Conservation (phyloP, 176 grass and related monocot species). For the Cenchrus fungigraminus region DNA sequence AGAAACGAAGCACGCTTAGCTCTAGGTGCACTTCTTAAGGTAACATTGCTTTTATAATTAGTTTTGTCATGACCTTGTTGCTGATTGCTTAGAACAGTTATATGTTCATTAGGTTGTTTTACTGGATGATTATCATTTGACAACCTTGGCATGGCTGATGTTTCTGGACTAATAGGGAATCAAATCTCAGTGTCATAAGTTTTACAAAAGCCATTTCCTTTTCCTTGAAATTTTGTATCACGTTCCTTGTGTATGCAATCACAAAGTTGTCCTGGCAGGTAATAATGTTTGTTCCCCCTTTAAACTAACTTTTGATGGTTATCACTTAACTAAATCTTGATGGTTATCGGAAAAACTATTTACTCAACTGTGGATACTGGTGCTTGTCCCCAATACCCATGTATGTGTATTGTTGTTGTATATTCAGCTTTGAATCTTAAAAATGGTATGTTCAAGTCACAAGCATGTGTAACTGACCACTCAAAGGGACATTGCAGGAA, state of each 20-base stretch:
- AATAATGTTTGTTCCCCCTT: neutral
- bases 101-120: constrained; percentile 20
- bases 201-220: neutral
- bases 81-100: constrained; percentile 14
- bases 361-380: neutral
- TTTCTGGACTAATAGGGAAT: constrained; percentile 2
- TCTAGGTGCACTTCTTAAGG: constrained; percentile 82
- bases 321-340: neutral
- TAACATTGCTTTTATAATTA: constrained; percentile 36
- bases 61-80: constrained; percentile 8
- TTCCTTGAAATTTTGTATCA: constrained; percentile 7
- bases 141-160: neutral
- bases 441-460: neutral
- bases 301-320: neutral
- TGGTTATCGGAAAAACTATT: constrained; percentile 4
- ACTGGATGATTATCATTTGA: neutral
- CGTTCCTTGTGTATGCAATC: neutral
- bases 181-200: neutral
- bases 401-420: neutral
- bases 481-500: neutral
- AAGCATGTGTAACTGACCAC: neutral
- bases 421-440: neutral
- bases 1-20: constrained; percentile 74
- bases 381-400: neutral
- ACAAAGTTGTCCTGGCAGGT: neutral